Evolutionary conservation across 2,329 filamentous ascomycete species (phyloP).

Genomic region (Colletotrichum viniferum): DNA sequence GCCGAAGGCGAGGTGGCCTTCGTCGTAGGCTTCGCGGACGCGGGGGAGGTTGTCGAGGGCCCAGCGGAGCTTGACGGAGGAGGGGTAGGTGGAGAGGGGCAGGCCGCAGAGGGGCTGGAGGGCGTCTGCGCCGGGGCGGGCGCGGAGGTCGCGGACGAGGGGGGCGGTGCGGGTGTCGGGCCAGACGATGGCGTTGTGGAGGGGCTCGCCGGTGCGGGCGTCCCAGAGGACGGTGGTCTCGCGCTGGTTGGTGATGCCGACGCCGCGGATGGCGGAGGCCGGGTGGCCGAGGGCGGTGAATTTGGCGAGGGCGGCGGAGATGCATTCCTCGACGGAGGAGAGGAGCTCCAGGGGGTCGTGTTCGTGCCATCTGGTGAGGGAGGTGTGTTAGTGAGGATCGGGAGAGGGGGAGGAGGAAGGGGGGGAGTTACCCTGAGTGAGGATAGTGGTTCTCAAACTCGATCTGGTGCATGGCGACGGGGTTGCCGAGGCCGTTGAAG

Average conservation of each 20-base stretch:
- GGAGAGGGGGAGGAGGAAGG: not conserved
- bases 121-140: slow-evolving; percentile 68
- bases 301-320: slow-evolving; percentile 74
- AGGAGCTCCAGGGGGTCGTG: slow-evolving; percentile 83
- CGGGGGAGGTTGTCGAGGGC: slow-evolving; percentile 73
- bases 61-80: slow-evolving; percentile 85
- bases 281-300: slow-evolving; percentile 75
- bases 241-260: slow-evolving; percentile 90
- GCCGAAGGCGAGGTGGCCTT: slow-evolving; percentile 78
- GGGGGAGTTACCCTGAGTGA: slow-evolving; percentile 72
- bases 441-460: slow-evolving; percentile 88
- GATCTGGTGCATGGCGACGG: slow-evolving; percentile 82
- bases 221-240: slow-evolving; percentile 91
- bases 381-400: not conserved
- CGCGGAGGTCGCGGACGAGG: slow-evolving; percentile 78
- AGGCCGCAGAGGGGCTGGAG: slow-evolving; percentile 77
- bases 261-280: slow-evolving; percentile 70
- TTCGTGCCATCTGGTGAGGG: slow-evolving; percentile 78
- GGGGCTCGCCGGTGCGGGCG: slow-evolving; percentile 75
- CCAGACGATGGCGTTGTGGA: slow-evolving; percentile 90
- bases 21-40: slow-evolving; percentile 77
- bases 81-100: slow-evolving; percentile 87
- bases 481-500: slow-evolving; percentile 80
- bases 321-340: slow-evolving; percentile 76
- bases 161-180: slow-evolving; percentile 79